Conservation (phyloP, 352 stramenopile species). For the Phytophthora quininea region DNA sequence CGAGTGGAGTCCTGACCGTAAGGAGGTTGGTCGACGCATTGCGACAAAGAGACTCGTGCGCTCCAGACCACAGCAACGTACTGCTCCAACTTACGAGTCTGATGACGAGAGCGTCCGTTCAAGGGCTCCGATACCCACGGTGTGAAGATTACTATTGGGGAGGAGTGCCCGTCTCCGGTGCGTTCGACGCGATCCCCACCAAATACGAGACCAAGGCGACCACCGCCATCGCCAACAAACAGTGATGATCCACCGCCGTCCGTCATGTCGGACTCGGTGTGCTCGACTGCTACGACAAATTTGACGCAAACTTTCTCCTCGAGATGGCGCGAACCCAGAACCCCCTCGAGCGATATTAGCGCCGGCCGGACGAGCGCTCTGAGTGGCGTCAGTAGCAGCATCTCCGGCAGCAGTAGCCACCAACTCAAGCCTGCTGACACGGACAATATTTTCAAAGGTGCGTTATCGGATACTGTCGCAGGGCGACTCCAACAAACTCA, state of each 20-base stretch:
- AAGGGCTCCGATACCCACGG: constrained; percentile 1
- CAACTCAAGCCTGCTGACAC: constrained; percentile 2
- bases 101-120: constrained; percentile 3
- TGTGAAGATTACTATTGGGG: constrained; percentile 3
- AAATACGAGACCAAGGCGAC: neutral
- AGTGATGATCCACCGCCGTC: constrained; percentile 6
- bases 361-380: neutral
- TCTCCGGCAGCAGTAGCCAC: neutral
- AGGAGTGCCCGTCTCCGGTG: constrained; percentile 1
- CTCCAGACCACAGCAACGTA: neutral
- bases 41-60: neutral
- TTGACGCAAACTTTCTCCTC: constrained; percentile 17
- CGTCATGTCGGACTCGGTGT: constrained; percentile 9
- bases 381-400: constrained; percentile 10
- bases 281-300: constrained; percentile 14
- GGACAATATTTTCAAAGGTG: constrained; percentile 39
- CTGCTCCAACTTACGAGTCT: constrained; percentile 4
- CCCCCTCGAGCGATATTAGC: constrained; percentile 15
- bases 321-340: constrained; percentile 2
- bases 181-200: neutral
- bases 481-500: constrained; percentile 14
- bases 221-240: neutral
- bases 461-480: constrained; percentile 7
- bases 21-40: neutral
- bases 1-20: neutral